phyloP scores from a whole-genome alignment of 192 early-diverging fungal genomes.

The Lobosporangium transversale region DNA sequence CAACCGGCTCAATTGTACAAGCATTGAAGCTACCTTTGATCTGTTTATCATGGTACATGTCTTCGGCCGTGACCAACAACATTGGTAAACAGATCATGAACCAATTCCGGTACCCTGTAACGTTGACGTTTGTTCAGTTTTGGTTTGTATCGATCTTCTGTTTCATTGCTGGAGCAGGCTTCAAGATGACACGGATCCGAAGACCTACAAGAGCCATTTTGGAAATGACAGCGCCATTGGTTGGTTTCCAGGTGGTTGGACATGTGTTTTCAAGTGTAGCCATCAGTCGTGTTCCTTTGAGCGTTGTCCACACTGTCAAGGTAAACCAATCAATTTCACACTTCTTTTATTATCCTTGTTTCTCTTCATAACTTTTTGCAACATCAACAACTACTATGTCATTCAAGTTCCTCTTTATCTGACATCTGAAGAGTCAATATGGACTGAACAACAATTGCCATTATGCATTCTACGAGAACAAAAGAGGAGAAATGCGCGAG shows the following conservation, averaged over 20 bases:
- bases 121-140: slow-evolving; percentile 88
- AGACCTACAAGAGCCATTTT: slow-evolving; percentile 63
- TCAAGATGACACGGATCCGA: slow-evolving; percentile 62
- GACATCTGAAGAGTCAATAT: no score
- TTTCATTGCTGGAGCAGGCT: slow-evolving; percentile 50
- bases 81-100: slow-evolving; percentile 84
- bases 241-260: slow-evolving; percentile 84
- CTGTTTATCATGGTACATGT: slow-evolving; percentile 82
- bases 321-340: slow-evolving; percentile 52
- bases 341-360: background rate
- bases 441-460: no score
- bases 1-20: slow-evolving; percentile 4
- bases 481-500: no score
- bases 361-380: background rate
- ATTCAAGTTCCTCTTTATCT: no score
- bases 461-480: no score
- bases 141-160: slow-evolving; percentile 77
- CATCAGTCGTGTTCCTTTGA: slow-evolving; percentile 80
- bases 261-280: slow-evolving; percentile 84
- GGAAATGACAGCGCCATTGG: slow-evolving; percentile 71
- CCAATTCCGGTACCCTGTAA: slow-evolving; percentile 81
- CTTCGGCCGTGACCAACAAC: slow-evolving; percentile 89
- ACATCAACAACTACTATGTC: background rate
- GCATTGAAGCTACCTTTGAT: slow-evolving; percentile 25
- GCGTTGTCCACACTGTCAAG: slow-evolving; percentile 91